Base-by-base conservation (phyloP, 139 green algal species). In the Zygnema cylindricum region DNA sequence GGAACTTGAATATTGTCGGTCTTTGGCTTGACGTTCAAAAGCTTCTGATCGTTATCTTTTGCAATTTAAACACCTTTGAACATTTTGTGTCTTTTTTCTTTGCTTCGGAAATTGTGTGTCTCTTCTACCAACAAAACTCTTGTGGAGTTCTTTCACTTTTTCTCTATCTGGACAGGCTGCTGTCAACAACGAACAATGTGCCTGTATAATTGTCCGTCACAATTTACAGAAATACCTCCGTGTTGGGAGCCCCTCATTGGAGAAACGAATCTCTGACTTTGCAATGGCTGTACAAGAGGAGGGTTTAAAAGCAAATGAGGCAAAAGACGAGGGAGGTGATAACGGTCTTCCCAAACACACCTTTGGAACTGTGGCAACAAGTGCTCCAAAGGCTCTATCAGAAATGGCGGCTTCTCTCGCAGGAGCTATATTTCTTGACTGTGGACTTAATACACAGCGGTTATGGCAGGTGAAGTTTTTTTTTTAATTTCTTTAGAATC, bases 181-280 rank as follows among this genome's bases (percentile, higher is more conserved):
- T 43, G 71, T 79, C 7, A 79, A 79, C 11, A 79, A 79, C 71
- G 71, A 79, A 16, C 71, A 16, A 25, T 79, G 16, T 79, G 71
- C 71, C 36, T 16, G 71, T 11, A 41, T 79, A 16, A 54, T 41
- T 16, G 11, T 79, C 11, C 71, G 71, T 16, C 43, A 11, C 11
- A 16, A 16, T 43, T 11, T 79, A 7, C 71, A 79, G 11, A 41
- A 79, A 11, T 16, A 79, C 71, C 43, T 63, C 16, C 49, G 49
- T 63, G 49, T 63, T 25, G 49, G 7, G 49, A 7, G 16, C 16
- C 7, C 7, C 49, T 7, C 7, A 16, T 16, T 63, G 16, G 16
- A 63, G 49, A 7, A 63, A 16, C 49, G 49, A 63, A 63, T 63
- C 7, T 7, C 49, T 25, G 49, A 7, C 16, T 63, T 63, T 63